Evolutionary conservation across 345 rosid species (phyloP).

Genomic region (Firmiana major): DNA sequence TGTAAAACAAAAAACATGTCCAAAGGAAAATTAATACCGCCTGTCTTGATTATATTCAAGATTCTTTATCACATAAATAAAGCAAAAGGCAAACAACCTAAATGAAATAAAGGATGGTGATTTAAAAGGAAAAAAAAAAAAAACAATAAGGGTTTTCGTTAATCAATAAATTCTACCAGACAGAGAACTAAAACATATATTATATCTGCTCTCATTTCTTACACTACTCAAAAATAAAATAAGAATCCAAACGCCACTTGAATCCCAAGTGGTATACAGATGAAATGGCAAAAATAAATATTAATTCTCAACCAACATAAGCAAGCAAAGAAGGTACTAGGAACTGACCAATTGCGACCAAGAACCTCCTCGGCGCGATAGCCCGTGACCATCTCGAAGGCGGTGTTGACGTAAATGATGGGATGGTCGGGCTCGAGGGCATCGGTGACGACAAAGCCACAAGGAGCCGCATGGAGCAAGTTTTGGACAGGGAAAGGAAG

Average conservation of each 20-base stretch:
- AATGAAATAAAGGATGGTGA: neutral
- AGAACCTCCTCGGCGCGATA: conserved; percentile 91
- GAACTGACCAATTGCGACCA: conserved; percentile 82
- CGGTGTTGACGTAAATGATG: conserved; percentile 76
- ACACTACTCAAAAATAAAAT: neutral
- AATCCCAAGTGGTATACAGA: neutral
- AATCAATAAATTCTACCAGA: neutral
- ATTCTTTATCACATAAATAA: neutral
- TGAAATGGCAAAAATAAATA: too few relatives aligned
- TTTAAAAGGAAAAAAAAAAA: neutral
- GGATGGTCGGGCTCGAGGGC: conserved; percentile 85
- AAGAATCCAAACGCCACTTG: neutral
- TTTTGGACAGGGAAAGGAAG: conserved; percentile 67
- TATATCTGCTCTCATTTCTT: neutral
- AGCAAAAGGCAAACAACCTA: neutral
- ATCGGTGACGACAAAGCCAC: conserved; percentile 79
- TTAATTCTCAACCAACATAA: conserved; percentile 4
- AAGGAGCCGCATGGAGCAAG: conserved; percentile 66
- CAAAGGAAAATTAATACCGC: neutral
- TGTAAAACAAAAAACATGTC: too few relatives aligned
- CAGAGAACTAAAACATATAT: neutral
- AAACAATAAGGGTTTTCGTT: neutral
- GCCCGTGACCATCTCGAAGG: conserved; percentile 80
- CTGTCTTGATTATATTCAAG: neutral
- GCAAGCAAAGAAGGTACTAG: neutral